These are phyloP conservation scores for Gypsophila paniculata DNA, from an alignment of 179 eudicot genomes.

Conservation along the genomic window DNA sequence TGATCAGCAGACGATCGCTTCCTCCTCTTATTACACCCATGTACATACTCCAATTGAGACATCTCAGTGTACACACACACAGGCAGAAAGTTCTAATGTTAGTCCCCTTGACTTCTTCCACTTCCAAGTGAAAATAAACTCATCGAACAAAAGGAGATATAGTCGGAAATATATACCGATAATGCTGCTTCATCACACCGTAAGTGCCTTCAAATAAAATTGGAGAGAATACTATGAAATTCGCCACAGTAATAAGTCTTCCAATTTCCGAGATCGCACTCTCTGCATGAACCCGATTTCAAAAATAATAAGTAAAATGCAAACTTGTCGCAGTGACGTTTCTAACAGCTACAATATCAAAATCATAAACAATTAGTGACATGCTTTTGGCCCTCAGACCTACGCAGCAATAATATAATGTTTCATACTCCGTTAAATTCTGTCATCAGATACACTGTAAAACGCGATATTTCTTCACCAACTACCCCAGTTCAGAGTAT, in stretches of 20 bases:
- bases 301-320: conserved; percentile 31
- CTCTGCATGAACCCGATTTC: conserved; percentile 48
- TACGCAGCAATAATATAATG: conserved; percentile 21
- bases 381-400: conserved; percentile 35
- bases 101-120: not conserved
- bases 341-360: conserved; percentile 21
- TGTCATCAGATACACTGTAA: conserved; percentile 19
- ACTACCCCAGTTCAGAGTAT: conserved; percentile 23
- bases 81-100: not conserved
- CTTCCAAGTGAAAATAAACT: not conserved
- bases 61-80: not conserved
- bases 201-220: conserved; percentile 52
- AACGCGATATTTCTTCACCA: conserved; percentile 36
- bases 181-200: conserved; percentile 54
- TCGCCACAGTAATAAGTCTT: conserved; percentile 12
- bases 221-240: conserved; percentile 27
- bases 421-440: conserved; percentile 29
- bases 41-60: conserved; percentile 42
- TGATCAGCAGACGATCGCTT: conserved; percentile 41
- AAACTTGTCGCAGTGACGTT: conserved; percentile 33
- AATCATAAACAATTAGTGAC: conserved; percentile 24
- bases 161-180: conserved; percentile 26
- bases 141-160: not conserved
- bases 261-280: conserved; percentile 19
- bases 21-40: conserved; percentile 45